Evolutionary conservation across 2,329 filamentous ascomycete species (phyloP).

Genomic region (Coniella lustricola): DNA sequence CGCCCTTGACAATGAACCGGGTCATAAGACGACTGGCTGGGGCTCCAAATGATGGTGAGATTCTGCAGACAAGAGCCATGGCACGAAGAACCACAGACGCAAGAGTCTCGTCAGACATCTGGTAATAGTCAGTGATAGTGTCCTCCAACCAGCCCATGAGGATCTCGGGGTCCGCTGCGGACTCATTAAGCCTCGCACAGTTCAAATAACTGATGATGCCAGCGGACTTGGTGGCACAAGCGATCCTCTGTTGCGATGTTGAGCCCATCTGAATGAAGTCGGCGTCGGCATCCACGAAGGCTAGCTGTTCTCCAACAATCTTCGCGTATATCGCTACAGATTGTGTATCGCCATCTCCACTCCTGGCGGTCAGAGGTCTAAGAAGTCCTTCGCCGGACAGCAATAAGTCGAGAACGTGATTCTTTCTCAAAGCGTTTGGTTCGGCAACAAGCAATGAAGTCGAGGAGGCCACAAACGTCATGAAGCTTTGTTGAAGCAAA

Average conservation of each 20-base stretch:
- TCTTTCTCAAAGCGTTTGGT: constrained; percentile 48
- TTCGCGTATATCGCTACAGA: constrained; percentile 59
- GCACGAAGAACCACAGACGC: constrained; percentile 73
- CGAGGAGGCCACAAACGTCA: constrained; percentile 72
- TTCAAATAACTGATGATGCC: constrained; percentile 79
- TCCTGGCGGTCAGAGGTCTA: constrained; percentile 33
- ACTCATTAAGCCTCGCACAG: constrained; percentile 75
- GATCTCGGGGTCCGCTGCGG: constrained; percentile 69
- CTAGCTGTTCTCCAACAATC: constrained; percentile 75
- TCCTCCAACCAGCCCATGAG: constrained; percentile 83
- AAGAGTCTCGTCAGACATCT: constrained; percentile 74
- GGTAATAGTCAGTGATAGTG: constrained; percentile 66
- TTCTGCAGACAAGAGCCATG: constrained; percentile 72
- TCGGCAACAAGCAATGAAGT: constrained; percentile 67
- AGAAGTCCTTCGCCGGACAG: constrained; percentile 50
- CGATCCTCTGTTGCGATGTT: constrained; percentile 76
- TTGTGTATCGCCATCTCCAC: constrained; percentile 44
- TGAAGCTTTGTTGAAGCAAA: constrained; percentile 82
- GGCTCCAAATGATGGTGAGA: constrained; percentile 66
- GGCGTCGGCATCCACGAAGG: constrained; percentile 76
- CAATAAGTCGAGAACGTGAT: constrained; percentile 67
- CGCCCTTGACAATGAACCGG: constrained; percentile 80
- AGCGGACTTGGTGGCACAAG: constrained; percentile 77
- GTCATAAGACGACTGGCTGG: constrained; percentile 73
- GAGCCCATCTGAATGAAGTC: constrained; percentile 87